Percentiles rank a stretch among this genome's conserved stretches.
phyloP scores from a whole-genome alignment of 495 filamentous ascomycete genomes.

The Neurospora cerealis region DNA sequence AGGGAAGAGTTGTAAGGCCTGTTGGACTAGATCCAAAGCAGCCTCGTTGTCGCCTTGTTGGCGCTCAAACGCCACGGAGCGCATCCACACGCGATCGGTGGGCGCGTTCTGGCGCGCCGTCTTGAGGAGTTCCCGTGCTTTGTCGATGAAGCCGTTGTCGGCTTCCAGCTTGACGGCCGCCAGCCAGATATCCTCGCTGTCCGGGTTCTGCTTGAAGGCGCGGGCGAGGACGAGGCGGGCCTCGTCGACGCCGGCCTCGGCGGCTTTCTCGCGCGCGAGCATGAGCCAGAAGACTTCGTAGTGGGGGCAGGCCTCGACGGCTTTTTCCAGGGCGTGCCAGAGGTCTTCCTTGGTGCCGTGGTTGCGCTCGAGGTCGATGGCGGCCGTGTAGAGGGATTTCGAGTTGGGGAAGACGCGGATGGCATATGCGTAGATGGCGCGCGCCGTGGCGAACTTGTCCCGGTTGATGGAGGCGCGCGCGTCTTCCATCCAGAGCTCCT shows the following conservation, averaged over 20 bases:
- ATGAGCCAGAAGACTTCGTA: slow-evolving; percentile 92
- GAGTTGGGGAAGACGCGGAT: slow-evolving; percentile 78
- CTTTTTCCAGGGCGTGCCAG: slow-evolving; percentile 80
- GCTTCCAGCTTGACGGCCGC: slow-evolving; percentile 92
- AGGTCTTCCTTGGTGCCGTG: slow-evolving; percentile 79
- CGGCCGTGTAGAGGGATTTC: slow-evolving; percentile 76
- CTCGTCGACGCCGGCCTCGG: slow-evolving; percentile 58
- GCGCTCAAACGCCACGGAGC: slow-evolving; percentile 84
- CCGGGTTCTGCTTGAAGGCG: slow-evolving; percentile 86
- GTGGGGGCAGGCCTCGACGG: slow-evolving; percentile 83
- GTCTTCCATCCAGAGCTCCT: slow-evolving; percentile 91
- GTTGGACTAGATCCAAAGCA: slow-evolving; percentile 75
- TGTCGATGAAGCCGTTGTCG: slow-evolving; percentile 66
- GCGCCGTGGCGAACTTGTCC: slow-evolving; percentile 76
- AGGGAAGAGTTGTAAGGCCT: slow-evolving; percentile 83
- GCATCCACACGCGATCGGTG: slow-evolving; percentile 94
- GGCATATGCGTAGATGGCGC: slow-evolving; percentile 88
- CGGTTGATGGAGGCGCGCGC: slow-evolving; percentile 67
- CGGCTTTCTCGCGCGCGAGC: slow-evolving; percentile 83
- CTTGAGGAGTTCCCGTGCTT: slow-evolving; percentile 69
- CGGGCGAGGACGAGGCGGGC: slow-evolving; percentile 71
- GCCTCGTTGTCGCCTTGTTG: slow-evolving; percentile 68
- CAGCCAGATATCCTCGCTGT: slow-evolving; percentile 96
- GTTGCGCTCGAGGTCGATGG: slow-evolving; percentile 82
- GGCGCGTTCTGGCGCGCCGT: slow-evolving; percentile 77